phyloP scores from a whole-genome alignment of 1,284 basidiomycete genomes.

The Puccinia triticina region DNA sequence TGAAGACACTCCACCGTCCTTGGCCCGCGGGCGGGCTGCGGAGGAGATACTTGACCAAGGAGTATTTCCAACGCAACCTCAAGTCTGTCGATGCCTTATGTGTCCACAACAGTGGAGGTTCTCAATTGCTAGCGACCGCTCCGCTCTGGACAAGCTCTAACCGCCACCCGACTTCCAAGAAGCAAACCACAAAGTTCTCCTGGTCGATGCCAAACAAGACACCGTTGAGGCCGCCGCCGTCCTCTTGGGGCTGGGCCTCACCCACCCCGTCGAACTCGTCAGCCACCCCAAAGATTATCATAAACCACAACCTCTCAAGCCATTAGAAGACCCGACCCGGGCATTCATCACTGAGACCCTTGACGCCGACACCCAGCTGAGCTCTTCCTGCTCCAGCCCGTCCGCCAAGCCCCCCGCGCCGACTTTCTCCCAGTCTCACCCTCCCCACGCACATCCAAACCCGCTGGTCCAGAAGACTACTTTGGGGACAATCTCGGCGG shows the following conservation, averaged over 20 bases:
- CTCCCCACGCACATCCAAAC: background rate
- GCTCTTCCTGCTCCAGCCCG: too few species aligned
- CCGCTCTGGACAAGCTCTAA: background rate
- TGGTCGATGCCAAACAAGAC: background rate
- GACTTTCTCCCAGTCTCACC: background rate
- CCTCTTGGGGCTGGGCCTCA: constrained; percentile 14
- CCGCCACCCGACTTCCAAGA: background rate
- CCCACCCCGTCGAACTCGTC: background rate
- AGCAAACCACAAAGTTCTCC: background rate
- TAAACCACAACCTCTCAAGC: too few species aligned
- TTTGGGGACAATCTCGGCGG: too few species aligned
- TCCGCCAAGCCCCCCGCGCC: too few species aligned
- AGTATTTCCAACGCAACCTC: constrained; percentile 13
- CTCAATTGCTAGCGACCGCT: constrained; percentile 11
- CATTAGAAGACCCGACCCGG: too few species aligned
- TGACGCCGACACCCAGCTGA: too few species aligned
- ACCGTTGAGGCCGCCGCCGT: constrained; percentile 37
- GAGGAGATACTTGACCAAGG: background rate
- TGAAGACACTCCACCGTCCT: too few species aligned
- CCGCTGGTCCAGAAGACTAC: background rate
- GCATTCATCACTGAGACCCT: too few species aligned
- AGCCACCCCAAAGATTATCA: too few species aligned
- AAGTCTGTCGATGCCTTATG: background rate
- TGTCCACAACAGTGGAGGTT: background rate
- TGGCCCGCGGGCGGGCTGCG: too few species aligned